These are phyloP conservation scores for Plenodomus lindquistii DNA, from an alignment of 2,329 filamentous ascomycete genomes.

Conservation along the genomic window DNA sequence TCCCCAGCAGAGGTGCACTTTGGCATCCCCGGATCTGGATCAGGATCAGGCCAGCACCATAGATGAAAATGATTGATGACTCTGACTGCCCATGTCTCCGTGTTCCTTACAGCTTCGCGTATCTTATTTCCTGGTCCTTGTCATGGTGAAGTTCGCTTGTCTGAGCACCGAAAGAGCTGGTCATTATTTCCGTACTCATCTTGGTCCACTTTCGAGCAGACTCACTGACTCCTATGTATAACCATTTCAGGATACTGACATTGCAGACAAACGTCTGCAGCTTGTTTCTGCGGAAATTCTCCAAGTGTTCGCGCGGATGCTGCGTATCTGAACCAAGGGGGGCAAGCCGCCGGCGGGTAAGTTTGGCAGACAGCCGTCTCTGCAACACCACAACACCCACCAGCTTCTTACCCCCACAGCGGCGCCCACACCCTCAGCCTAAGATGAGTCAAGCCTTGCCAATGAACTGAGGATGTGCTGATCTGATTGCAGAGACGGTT, in stretches of 20 bases:
- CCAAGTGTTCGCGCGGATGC: too few species aligned
- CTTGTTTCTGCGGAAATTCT: too few species aligned
- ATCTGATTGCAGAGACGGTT: background rate
- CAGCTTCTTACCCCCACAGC: background rate
- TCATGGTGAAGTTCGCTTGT: too few species aligned
- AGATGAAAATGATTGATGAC: conserved; percentile 25
- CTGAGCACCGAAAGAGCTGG: too few species aligned
- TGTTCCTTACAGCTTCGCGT: background rate
- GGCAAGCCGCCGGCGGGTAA: too few species aligned
- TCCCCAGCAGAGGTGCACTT: conserved; percentile 16
- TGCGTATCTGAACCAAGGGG: too few species aligned
- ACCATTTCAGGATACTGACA: too few species aligned
- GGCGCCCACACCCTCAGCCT: background rate
- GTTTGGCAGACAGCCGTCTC: too few species aligned
- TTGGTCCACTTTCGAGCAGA: too few species aligned
- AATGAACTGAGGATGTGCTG: background rate
- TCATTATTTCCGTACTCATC: too few species aligned
- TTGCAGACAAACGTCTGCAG: too few species aligned
- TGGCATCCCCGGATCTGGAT: background rate
- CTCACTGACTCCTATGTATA: too few species aligned
- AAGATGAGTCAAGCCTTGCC: background rate
- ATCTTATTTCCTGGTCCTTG: background rate
- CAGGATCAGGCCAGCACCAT: conserved; percentile 11
- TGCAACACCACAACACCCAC: background rate
- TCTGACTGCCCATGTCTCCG: background rate